phyloP scores from a whole-genome alignment of 768 basidiomycete genomes.

The Pisolithus tinctorius region DNA sequence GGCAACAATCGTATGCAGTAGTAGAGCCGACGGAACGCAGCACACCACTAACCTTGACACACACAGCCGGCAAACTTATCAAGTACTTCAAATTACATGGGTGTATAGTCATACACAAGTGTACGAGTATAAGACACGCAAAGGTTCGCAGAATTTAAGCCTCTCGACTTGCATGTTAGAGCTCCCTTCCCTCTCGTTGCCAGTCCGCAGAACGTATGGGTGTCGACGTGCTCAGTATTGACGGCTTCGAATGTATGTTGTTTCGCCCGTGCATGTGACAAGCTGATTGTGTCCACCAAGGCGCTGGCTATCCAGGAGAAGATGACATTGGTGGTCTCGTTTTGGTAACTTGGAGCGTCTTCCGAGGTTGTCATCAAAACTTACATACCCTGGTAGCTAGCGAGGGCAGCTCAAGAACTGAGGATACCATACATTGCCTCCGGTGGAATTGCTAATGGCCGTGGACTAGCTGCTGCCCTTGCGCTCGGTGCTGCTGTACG shows the following conservation, averaged over 20 bases:
- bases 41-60: background rate
- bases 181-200: too few relatives aligned
- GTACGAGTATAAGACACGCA: constrained; percentile 80
- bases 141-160: constrained; percentile 38
- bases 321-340: constrained; percentile 88
- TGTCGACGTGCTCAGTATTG: constrained; percentile 84
- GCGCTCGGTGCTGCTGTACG: constrained; percentile 75
- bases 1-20: constrained; percentile 72
- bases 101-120: constrained; percentile 85
- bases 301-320: constrained; percentile 92
- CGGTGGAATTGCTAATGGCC: constrained; percentile 83
- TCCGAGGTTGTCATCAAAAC: background rate
- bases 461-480: constrained; percentile 76
- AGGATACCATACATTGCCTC: constrained; percentile 84
- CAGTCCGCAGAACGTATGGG: constrained; percentile 66
- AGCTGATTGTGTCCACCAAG: constrained; percentile 32
- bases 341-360: constrained; percentile 39
- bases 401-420: constrained; percentile 79
- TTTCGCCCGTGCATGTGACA: background rate
- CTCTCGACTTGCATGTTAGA: background rate
- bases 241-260: constrained; percentile 79
- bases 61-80: constrained; percentile 67
- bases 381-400: constrained; percentile 46
- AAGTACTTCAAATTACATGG: constrained; percentile 73
- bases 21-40: background rate